Conservation (phyloP, 2,329 filamentous ascomycete genomes). For the Fusarium bactridioides region DNA sequence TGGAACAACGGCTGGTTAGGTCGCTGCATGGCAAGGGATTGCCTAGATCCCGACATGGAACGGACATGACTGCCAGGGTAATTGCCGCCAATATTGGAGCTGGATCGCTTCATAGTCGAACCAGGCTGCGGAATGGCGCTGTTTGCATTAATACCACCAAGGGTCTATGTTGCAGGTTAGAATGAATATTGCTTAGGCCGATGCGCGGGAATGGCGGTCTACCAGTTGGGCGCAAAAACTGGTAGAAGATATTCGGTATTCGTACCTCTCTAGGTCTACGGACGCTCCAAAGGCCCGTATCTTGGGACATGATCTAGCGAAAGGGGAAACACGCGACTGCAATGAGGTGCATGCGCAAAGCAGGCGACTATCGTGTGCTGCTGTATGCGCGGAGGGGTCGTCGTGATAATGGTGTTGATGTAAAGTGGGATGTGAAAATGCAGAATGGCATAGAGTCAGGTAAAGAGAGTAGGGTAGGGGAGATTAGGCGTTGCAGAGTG, state of each 20-base stretch:
- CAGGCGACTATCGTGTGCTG: background rate
- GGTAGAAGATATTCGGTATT: constrained; percentile 19
- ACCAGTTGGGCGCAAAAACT: constrained; percentile 22
- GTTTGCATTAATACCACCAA: constrained; percentile 84
- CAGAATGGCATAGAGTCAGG: constrained; percentile 24
- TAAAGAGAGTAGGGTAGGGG: constrained; percentile 6
- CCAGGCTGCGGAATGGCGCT: constrained; percentile 88
- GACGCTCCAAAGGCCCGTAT: constrained; percentile 88
- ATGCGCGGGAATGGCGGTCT: background rate
- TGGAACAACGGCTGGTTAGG: constrained; percentile 89
- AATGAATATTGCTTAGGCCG: background rate
- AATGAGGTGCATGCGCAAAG: constrained; percentile 20
- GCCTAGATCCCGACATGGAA: constrained; percentile 81
- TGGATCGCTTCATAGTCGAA: constrained; percentile 93
- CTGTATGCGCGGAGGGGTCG: background rate
- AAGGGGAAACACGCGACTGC: constrained; percentile 25
- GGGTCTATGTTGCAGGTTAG: constrained; percentile 67
- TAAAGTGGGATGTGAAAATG: constrained; percentile 32
- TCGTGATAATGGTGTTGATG: constrained; percentile 24
- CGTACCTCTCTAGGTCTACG: constrained; percentile 86
- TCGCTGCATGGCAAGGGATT: constrained; percentile 84
- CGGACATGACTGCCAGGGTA: constrained; percentile 77
- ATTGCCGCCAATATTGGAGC: constrained; percentile 73
- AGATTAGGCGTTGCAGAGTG: constrained; percentile 37
- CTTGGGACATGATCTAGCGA: constrained; percentile 75